A percentile compares a stretch with the other conserved stretches of the same genome.
Conservation (phyloP, 2,329 filamentous ascomycete genomes). For the Alternaria arbusti region DNA sequence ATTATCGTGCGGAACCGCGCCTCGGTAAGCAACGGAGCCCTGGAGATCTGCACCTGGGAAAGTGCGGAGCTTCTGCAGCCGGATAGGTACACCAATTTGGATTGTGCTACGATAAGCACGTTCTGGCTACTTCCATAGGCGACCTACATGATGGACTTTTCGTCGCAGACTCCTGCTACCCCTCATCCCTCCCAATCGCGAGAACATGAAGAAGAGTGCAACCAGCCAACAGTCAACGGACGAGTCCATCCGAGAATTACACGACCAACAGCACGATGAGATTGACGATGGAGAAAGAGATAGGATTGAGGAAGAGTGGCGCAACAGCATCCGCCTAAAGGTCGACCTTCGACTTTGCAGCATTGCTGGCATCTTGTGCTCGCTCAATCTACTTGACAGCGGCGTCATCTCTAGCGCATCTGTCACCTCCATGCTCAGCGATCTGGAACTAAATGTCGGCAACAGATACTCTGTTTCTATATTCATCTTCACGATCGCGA, state of each 20-base stretch:
- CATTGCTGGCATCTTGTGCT: slow-evolving; percentile 74
- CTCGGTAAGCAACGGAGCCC: slow-evolving; percentile 6
- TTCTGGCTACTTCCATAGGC: slow-evolving; percentile 15
- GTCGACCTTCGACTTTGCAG: slow-evolving; percentile 72
- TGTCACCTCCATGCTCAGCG: slow-evolving; percentile 70
- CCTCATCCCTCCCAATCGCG: background rate
- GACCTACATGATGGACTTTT: slow-evolving; percentile 7
- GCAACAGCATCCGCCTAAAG: slow-evolving; percentile 64
- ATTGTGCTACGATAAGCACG: slow-evolving; percentile 16
- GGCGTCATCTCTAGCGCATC: slow-evolving; percentile 73
- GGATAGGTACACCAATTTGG: slow-evolving; percentile 9
- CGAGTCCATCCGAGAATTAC: slow-evolving; percentile 23
- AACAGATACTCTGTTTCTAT: slow-evolving; percentile 73
- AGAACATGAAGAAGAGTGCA: slow-evolving; percentile 22
- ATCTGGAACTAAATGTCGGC: slow-evolving; percentile 66
- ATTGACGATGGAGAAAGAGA: slow-evolving; percentile 10
- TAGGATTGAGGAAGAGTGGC: slow-evolving; percentile 38
- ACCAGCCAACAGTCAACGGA: slow-evolving; percentile 20
- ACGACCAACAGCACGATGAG: slow-evolving; percentile 13
- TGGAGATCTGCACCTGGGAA: slow-evolving; percentile 11
- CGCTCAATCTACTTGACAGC: slow-evolving; percentile 71
- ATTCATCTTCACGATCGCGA: slow-evolving; percentile 74
- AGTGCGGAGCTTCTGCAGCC: slow-evolving; percentile 13
- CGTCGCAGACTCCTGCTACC: background rate
- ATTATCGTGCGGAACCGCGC: slow-evolving; percentile 5